Percentiles rank a stretch among this genome's conserved stretches.
Conservation (phyloP, 371 early-diverging fungal species). For the Zopfochytrium polystomum region DNA sequence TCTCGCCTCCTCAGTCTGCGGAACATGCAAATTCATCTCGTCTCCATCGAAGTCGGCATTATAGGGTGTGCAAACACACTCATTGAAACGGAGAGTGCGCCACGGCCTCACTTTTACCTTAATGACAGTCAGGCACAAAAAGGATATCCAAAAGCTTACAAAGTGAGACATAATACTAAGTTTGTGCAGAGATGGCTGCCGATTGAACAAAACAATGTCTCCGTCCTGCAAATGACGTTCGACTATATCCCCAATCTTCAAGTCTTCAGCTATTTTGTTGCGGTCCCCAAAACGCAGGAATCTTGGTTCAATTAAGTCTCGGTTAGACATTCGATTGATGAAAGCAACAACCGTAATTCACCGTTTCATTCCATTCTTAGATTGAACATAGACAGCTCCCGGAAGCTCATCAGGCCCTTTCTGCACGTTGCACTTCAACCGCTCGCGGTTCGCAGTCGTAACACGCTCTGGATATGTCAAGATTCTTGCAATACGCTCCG, state of each 20-base stretch:
- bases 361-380: constrained; percentile 54
- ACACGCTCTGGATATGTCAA: constrained; percentile 98
- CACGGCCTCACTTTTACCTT: constrained; percentile 88
- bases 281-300: constrained; percentile 78
- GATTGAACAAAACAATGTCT: constrained; percentile 99
- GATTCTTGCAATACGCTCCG: constrained; percentile 90
- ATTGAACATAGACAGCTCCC: constrained; percentile 90
- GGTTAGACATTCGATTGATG: neutral
- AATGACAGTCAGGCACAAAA: neutral
- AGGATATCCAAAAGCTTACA: constrained; percentile 42
- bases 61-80: constrained; percentile 99
- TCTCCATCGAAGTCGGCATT: constrained; percentile 99
- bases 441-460: constrained; percentile 81
- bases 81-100: constrained; percentile 98
- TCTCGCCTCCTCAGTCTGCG: constrained; percentile 98
- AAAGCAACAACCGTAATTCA: constrained; percentile 24
- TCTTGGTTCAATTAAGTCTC: constrained; percentile 40
- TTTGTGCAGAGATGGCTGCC: constrained; percentile 99
- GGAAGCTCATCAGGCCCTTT: constrained; percentile 94
- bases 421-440: constrained; percentile 72
- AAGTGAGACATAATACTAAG: constrained; percentile 98
- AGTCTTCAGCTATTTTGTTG: constrained; percentile 63
- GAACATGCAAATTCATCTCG: constrained; percentile 99
- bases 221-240: constrained; percentile 96
- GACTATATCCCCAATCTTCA: constrained; percentile 92